Conservation (phyloP, 2,329 filamentous ascomycete species). For the Ceratocystis colombiana region DNA sequence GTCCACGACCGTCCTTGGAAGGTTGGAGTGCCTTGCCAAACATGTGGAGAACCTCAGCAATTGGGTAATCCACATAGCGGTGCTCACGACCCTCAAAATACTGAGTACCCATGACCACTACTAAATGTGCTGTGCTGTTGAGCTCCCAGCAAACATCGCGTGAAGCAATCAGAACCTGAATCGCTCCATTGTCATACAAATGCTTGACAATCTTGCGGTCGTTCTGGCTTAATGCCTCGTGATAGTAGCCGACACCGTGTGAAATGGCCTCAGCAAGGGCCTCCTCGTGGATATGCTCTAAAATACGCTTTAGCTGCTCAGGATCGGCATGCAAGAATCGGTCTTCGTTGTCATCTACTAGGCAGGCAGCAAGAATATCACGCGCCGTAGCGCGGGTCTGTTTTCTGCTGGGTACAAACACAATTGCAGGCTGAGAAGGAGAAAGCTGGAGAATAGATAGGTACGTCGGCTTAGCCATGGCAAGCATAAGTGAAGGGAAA, state of each 20-base stretch:
- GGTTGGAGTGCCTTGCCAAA: constrained; percentile 84
- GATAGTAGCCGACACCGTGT: constrained; percentile 94
- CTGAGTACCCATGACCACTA: constrained; percentile 95
- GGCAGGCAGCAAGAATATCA: constrained; percentile 77
- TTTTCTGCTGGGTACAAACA: constrained; percentile 89
- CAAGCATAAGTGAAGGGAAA: constrained; percentile 95
- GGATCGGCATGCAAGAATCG: constrained; percentile 80
- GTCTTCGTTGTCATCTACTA: constrained; percentile 84
- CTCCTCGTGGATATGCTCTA: constrained; percentile 75
- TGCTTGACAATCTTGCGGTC: constrained; percentile 93
- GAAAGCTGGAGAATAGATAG: constrained; percentile 80
- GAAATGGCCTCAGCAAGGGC: constrained; percentile 79
- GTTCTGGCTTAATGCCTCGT: constrained; percentile 78
- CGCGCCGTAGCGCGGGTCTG: constrained; percentile 80
- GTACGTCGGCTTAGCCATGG: constrained; percentile 94
- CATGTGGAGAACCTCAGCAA: constrained; percentile 94
- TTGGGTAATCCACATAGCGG: constrained; percentile 89
- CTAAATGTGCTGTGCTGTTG: constrained; percentile 75
- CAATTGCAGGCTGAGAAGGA: constrained; percentile 74
- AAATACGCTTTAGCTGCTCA: constrained; percentile 69
- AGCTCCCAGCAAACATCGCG: constrained; percentile 96
- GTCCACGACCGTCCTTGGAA: constrained; percentile 66
- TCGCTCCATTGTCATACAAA: constrained; percentile 77
- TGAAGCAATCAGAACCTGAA: constrained; percentile 66
- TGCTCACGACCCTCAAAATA: constrained; percentile 96